These are phyloP conservation scores for Calonectria pteridis DNA, from an alignment of 2,329 filamentous ascomycete species.

Conservation along the genomic window DNA sequence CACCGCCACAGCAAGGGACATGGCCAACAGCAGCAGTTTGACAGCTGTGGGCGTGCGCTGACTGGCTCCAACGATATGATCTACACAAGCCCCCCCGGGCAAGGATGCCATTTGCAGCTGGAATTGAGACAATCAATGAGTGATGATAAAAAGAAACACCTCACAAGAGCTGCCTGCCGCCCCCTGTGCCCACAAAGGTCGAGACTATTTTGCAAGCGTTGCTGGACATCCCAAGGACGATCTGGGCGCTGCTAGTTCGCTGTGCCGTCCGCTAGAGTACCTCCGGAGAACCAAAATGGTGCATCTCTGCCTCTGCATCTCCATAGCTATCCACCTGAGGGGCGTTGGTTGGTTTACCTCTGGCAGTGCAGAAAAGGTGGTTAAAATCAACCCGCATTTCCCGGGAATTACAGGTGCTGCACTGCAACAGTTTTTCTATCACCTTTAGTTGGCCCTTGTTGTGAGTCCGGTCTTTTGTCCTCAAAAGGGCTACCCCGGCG, in stretches of 20 bases:
- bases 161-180: neutral
- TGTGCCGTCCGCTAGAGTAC: neutral
- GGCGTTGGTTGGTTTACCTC: neutral
- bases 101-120: neutral
- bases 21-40: neutral
- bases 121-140: neutral
- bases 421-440: neutral
- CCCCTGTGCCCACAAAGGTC: neutral
- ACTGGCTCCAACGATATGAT: neutral
- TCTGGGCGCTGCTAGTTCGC: constrained; percentile 2
- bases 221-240: neutral
- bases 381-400: neutral
- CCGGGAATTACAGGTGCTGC: neutral
- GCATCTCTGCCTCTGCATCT: neutral
- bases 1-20: constrained; percentile 12
- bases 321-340: neutral
- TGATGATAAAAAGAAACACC: neutral
- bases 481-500: neutral
- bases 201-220: neutral
- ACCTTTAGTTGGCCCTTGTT: neutral
- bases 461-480: neutral
- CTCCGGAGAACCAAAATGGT: neutral
- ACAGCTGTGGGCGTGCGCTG: neutral
- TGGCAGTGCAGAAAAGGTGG: neutral
- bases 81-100: neutral